A percentile compares a stretch with the other conserved stretches of the same genome.
These are phyloP conservation scores for Curvularia spicifera DNA, from an alignment of 2,329 filamentous ascomycete species.

Conservation along the genomic window DNA sequence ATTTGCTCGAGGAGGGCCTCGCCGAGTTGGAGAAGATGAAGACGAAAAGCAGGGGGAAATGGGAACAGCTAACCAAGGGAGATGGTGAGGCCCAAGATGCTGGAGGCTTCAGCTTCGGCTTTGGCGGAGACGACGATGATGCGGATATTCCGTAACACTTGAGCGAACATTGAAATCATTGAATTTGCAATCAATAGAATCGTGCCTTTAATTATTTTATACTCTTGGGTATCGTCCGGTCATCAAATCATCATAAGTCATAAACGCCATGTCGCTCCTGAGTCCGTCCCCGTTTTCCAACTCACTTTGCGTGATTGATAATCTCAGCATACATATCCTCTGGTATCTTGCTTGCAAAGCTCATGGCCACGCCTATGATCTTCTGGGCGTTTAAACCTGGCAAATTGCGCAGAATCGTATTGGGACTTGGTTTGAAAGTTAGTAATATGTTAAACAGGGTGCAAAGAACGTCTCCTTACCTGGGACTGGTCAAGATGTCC, in stretches of 20 bases:
- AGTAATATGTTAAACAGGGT: not conserved
- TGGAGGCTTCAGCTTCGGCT: constrained; percentile 66
- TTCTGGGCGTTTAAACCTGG: constrained; percentile 82
- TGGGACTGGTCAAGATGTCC: constrained; percentile 80
- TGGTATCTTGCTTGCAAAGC: constrained; percentile 87
- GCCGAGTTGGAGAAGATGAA: constrained; percentile 69
- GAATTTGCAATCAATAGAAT: not conserved
- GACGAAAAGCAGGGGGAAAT: constrained; percentile 74
- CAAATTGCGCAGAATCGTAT: constrained; percentile 87
- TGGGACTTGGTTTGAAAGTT: constrained; percentile 70
- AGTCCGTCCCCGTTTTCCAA: not conserved
- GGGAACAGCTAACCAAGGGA: constrained; percentile 76
- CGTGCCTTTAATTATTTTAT: not conserved
- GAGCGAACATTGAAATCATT: not conserved
- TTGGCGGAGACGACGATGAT: constrained; percentile 62
- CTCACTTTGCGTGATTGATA: constrained; percentile 79
- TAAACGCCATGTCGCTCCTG: constrained; percentile 3
- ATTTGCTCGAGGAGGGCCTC: constrained; percentile 68
- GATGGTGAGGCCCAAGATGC: constrained; percentile 52
- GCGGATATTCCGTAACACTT: constrained; percentile 41
- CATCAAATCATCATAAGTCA: constrained; percentile 16
- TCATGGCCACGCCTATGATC: constrained; percentile 83
- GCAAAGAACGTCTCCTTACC: constrained; percentile 59
- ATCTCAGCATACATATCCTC: constrained; percentile 90
- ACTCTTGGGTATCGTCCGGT: constrained; percentile 14